Base-by-base conservation (phyloP, 345 rosid species). In the Citrus hindsii region DNA sequence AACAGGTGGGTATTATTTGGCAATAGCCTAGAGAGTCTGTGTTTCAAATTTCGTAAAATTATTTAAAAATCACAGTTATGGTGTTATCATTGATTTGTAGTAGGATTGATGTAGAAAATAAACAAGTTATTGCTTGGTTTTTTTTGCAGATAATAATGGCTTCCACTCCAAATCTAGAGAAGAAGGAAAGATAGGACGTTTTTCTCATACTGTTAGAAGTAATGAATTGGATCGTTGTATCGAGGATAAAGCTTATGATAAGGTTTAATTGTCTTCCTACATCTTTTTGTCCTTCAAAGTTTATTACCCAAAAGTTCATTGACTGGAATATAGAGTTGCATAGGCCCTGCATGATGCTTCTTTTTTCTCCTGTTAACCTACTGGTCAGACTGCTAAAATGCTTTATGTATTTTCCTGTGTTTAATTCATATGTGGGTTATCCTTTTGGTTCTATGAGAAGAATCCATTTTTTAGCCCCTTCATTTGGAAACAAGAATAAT, bases 111-210 rank as follows among this genome's bases (percentile, higher is more conserved):
- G 65, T 73, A 74, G 62, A 48, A 63, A 79, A 64, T 74, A 28
- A 28, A 7, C 69, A 73, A 60, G 65, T 63, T 27, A 53, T 56
- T 48, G 21, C 71, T 55, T 22, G 38, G 7, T 82, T 21, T 58
- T 80, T 33, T 33, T 66, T 81, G 79, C 87, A 87, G 92, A 83
- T 85, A 68, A 79, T 61, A 68, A 73, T 69, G 86, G 65, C 24
- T 73, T 51, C n/a, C 63, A 60, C 76, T 80, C 76, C 69, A 70
- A 82, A 77, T 78, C 84, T 5, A 25, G 69, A 74, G 82, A 82
- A 58, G 79, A 70, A 64, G 72, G 58, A 42, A 42, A 21, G 35
- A 76, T 74, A 81, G 83, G 79, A 69, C 70, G 24, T 77, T 56
- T 28, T 81, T 73, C 82, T 77, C 86, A 60, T 80, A 56, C 77